Evolutionary conservation across 1,284 basidiomycete species (phyloP).

Genomic region (Leccinum subatratum): DNA sequence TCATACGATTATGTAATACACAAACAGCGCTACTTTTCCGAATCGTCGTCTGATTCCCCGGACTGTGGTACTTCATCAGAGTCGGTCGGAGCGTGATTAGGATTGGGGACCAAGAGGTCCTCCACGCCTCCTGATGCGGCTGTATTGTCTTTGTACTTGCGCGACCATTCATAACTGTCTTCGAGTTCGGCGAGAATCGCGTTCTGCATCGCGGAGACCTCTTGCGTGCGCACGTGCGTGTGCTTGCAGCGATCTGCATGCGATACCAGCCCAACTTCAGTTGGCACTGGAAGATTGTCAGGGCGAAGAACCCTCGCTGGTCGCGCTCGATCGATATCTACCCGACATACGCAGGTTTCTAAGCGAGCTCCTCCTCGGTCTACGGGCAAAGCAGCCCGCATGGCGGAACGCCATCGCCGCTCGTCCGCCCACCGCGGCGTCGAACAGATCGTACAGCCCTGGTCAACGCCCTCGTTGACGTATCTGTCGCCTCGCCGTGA

Average conservation of each 20-base stretch:
- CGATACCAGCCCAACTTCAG: conserved; percentile 78
- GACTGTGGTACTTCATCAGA: conserved; percentile 7
- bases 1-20: background rate
- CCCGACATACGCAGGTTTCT: conserved; percentile 80
- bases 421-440: conserved; percentile 9
- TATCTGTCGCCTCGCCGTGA: no score
- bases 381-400: conserved; percentile 77
- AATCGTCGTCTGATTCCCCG: background rate
- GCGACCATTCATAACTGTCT: conserved; percentile 26
- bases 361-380: conserved; percentile 74
- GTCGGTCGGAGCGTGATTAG: conserved; percentile 21
- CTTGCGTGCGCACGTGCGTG: conserved; percentile 22
- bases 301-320: conserved; percentile 76
- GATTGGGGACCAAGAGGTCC: conserved; percentile 31
- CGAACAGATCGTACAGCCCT: conserved; percentile 4
- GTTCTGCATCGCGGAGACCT: conserved; percentile 66
- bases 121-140: conserved; percentile 16
- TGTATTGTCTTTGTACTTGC: conserved; percentile 19
- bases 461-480: no score
- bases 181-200: conserved; percentile 73
- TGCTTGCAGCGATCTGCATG: conserved; percentile 62
- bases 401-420: conserved; percentile 41
- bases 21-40: background rate
- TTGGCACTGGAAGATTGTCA: conserved; percentile 80
- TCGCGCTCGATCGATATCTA: conserved; percentile 69